Percentiles rank a stretch among this genome's conserved stretches.
phyloP scores from a whole-genome alignment of 1,284 basidiomycete genomes.

The Polyporus tsugae region DNA sequence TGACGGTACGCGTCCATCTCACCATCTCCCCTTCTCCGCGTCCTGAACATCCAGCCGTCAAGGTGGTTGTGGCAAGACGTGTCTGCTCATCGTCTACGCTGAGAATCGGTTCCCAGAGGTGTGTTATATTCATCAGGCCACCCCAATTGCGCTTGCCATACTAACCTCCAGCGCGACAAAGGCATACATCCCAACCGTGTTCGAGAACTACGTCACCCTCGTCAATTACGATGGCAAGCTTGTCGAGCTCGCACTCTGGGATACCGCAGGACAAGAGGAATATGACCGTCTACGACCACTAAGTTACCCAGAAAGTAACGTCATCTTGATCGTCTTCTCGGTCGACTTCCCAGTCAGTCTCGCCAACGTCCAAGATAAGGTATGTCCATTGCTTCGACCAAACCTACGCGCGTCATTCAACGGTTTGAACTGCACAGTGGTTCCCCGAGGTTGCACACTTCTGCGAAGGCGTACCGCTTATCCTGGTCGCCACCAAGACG shows the following conservation, averaged over 20 bases:
- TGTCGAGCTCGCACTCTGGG: slow-evolving; percentile 96
- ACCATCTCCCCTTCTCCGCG: slow-evolving; percentile 39
- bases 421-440: slow-evolving; percentile 67
- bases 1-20: slow-evolving; percentile 69
- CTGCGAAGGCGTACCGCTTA: slow-evolving; percentile 91
- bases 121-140: slow-evolving; percentile 22
- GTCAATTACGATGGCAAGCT: slow-evolving; percentile 90
- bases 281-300: slow-evolving; percentile 95
- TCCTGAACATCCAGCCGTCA: slow-evolving; percentile 17
- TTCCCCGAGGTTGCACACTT: slow-evolving; percentile 98
- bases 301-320: slow-evolving; percentile 96
- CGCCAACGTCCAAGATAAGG: slow-evolving; percentile 94
- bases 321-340: slow-evolving; percentile 97
- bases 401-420: not conserved
- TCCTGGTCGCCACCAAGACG: slow-evolving; percentile 94
- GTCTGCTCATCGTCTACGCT: slow-evolving; percentile 93
- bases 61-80: slow-evolving; percentile 90
- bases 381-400: slow-evolving; percentile 41
- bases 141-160: not conserved
- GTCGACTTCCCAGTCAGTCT: slow-evolving; percentile 97
- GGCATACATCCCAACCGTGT: slow-evolving; percentile 98
- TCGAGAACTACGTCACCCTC: slow-evolving; percentile 96
- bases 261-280: slow-evolving; percentile 98
- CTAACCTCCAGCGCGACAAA: slow-evolving; percentile 43
- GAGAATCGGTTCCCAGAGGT: slow-evolving; percentile 99